phyloP scores from a whole-genome alignment of 805 yeast genomes.

The Wickerhamomyces chaumierensis region DNA sequence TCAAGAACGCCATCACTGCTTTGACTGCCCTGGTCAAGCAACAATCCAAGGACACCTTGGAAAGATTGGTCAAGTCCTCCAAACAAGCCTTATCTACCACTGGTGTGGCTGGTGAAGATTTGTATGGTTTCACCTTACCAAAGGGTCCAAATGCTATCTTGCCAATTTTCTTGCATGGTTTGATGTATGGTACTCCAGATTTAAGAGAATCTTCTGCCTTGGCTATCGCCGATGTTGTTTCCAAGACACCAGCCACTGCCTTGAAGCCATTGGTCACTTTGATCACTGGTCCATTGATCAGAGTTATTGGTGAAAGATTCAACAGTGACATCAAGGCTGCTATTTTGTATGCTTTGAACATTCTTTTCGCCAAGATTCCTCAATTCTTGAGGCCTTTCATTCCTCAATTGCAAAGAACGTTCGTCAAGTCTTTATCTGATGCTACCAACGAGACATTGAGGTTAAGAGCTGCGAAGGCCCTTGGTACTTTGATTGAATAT shows the following conservation, averaged over 20 bases:
- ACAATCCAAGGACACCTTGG: conserved; percentile 68
- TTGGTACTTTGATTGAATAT: conserved; percentile 77
- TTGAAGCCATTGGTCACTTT: conserved; percentile 84
- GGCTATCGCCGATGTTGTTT: conserved; percentile 80
- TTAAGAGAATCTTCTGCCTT: conserved; percentile 81
- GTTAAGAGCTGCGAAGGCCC: conserved; percentile 76
- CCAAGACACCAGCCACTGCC: conserved; percentile 71
- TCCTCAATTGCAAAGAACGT: conserved; percentile 96
- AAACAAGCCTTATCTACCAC: conserved; percentile 57
- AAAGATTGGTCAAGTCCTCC: conserved; percentile 71
- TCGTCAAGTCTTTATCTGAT: conserved; percentile 84
- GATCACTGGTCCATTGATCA: conserved; percentile 93
- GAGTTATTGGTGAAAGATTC: conserved; percentile 95
- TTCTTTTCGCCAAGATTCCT: conserved; percentile 72
- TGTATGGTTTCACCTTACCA: conserved; percentile 62
- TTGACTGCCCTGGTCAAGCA: conserved; percentile 55
- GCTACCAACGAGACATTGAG: conserved; percentile 61
- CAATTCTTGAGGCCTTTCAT: conserved; percentile 87
- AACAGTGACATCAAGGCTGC: conserved; percentile 88
- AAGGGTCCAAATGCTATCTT: conserved; percentile 80
- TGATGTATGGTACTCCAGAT: conserved; percentile 82
- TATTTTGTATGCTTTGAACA: conserved; percentile 76
- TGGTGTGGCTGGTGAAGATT: conserved; percentile 50
- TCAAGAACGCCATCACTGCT: conserved; percentile 52
- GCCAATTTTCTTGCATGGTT: conserved; percentile 89